Evolutionary conservation across 2,329 filamentous ascomycete genomes (phyloP).

Genomic region (Fusarium papillatum): DNA sequence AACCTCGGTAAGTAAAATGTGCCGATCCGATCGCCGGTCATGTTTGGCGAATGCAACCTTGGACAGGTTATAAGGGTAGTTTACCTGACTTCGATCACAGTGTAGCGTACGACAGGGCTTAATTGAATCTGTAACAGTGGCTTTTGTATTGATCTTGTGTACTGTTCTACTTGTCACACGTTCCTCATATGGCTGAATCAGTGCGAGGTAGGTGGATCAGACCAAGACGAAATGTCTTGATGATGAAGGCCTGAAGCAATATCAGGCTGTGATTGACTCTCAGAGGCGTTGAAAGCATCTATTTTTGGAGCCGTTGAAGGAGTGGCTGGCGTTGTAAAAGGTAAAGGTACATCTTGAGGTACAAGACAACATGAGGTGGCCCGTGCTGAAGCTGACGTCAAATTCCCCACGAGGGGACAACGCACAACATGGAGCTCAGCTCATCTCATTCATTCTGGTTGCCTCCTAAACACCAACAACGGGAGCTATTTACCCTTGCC

Average conservation of each 20-base stretch:
- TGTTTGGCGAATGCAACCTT: neutral
- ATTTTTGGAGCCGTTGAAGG: neutral
- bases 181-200: neutral
- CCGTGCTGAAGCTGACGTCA: slow-evolving; percentile 31
- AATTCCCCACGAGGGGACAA: slow-evolving; percentile 7
- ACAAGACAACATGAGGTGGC: neutral
- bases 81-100: neutral
- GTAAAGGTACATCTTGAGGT: neutral
- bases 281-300: neutral
- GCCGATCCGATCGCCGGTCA: neutral
- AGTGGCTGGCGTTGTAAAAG: neutral
- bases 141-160: neutral
- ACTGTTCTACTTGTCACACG: neutral
- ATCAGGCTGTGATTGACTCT: neutral
- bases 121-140: neutral
- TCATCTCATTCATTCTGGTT: slow-evolving; percentile 2
- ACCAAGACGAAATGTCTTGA: neutral
- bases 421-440: slow-evolving; percentile 9
- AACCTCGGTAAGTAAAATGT: neutral
- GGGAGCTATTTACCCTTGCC: neutral
- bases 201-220: neutral
- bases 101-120: neutral
- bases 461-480: neutral
- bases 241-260: neutral
- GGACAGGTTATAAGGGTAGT: neutral